These are phyloP conservation scores for Clitopilus passeckerianus DNA, from an alignment of 768 basidiomycete species.

Conservation along the genomic window DNA sequence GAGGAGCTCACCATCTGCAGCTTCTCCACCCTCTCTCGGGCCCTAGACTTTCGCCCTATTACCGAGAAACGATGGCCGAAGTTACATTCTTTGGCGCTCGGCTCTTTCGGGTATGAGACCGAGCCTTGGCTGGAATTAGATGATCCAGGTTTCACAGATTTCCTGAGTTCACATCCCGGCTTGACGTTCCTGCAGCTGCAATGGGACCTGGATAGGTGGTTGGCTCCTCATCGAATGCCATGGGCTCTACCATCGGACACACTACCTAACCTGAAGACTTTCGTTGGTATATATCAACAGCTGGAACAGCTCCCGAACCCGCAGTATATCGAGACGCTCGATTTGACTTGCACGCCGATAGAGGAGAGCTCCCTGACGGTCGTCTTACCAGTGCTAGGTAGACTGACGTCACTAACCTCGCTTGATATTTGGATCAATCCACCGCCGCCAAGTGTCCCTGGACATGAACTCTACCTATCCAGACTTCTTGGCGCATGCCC, in stretches of 20 bases:
- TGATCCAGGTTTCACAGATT: conserved; percentile 23
- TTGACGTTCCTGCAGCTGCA: conserved; percentile 39
- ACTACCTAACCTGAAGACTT: conserved; percentile 32
- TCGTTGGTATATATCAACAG: conserved; percentile 44
- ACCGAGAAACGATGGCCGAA: conserved; percentile 34
- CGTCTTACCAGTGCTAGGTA: conserved; percentile 28
- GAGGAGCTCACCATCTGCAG: conserved; percentile 45
- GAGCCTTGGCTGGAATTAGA: conserved; percentile 36
- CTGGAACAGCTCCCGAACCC: conserved; percentile 32
- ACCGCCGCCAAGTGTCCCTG: conserved; percentile 20
- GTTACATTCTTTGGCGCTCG: conserved; percentile 39
- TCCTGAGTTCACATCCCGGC: conserved; percentile 31
- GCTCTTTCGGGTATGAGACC: conserved; percentile 43
- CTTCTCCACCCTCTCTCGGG: conserved; percentile 41
- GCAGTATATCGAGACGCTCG: conserved; percentile 31
- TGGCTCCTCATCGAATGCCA: conserved; percentile 35
- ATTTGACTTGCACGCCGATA: conserved; percentile 46
- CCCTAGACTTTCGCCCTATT: conserved; percentile 37
- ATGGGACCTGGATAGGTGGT: conserved; percentile 49
- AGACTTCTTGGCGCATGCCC: conserved; percentile 30
- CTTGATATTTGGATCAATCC: conserved; percentile 47
- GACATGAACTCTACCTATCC: conserved; percentile 28
- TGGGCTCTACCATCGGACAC: conserved; percentile 23
- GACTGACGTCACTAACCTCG: conserved; percentile 30
- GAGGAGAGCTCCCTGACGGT: conserved; percentile 28